Evolutionary conservation across 352 stramenopile species (phyloP).

Genomic region (Globisporangium acanthophoron): DNA sequence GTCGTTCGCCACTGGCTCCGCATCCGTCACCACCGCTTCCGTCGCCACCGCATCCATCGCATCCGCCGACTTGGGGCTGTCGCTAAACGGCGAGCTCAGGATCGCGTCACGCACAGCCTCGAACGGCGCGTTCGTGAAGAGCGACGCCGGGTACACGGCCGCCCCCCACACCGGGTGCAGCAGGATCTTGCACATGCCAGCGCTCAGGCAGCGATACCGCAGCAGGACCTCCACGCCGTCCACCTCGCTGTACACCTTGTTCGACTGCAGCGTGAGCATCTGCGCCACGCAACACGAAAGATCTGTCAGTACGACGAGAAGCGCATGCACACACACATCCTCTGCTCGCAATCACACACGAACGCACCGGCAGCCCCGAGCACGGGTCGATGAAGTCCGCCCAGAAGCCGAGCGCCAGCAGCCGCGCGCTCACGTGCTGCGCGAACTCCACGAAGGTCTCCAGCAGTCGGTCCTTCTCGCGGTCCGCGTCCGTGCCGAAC

Average conservation of each 20-base stretch:
- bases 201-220: conserved; percentile 77
- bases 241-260: conserved; percentile 95
- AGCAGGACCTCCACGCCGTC: conserved; percentile 91
- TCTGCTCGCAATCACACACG: conserved; percentile 9
- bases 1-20: not conserved
- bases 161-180: conserved; percentile 93
- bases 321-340: not conserved
- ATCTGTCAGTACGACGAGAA: not conserved
- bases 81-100: conserved; percentile 22
- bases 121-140: conserved; percentile 93
- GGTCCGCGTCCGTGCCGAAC: conserved; percentile 90
- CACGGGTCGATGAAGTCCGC: conserved; percentile 98
- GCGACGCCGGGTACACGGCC: conserved; percentile 94
- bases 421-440: conserved; percentile 70
- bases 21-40: not conserved
- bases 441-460: conserved; percentile 94
- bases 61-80: conserved; percentile 4
- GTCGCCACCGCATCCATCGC: not conserved
- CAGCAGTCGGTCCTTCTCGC: conserved; percentile 95
- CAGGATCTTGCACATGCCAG: conserved; percentile 96
- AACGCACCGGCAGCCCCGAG: conserved; percentile 88
- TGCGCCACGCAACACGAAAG: conserved; percentile 8
- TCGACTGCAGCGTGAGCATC: conserved; percentile 91
- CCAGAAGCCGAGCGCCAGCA: conserved; percentile 86
- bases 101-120: conserved; percentile 69